phyloP scores from a whole-genome alignment of 768 basidiomycete species.

The Arthromyces matolae region DNA sequence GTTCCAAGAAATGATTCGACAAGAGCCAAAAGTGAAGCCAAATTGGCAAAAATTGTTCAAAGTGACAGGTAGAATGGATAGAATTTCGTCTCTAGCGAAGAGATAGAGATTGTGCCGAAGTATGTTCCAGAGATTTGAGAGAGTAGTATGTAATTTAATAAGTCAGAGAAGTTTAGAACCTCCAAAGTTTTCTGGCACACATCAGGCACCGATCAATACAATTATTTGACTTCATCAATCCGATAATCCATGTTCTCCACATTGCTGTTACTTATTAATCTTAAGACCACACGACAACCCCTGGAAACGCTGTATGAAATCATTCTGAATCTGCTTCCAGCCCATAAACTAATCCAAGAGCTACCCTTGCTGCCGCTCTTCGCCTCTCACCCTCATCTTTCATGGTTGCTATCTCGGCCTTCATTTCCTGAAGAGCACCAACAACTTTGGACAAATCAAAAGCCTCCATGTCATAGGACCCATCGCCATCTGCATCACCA shows the following conservation, averaged over 20 bases:
- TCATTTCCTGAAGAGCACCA: slow-evolving; percentile 61
- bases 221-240: slow-evolving; percentile 1
- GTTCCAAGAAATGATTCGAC: neutral
- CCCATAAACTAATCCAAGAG: slow-evolving; percentile 71
- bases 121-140: too few relatives aligned
- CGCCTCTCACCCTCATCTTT: slow-evolving; percentile 58
- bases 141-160: too few relatives aligned
- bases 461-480: slow-evolving; percentile 33
- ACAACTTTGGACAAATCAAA: slow-evolving; percentile 66
- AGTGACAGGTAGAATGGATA: too few relatives aligned
- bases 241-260: neutral
- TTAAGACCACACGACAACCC: neutral
- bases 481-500: neutral
- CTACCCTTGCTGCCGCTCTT: slow-evolving; percentile 67
- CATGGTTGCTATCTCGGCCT: slow-evolving; percentile 70
- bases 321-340: slow-evolving; percentile 31
- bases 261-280: neutral
- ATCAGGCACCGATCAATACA: slow-evolving; percentile 16
- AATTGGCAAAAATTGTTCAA: neutral
- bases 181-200: too few relatives aligned
- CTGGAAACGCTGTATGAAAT: neutral
- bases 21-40: neutral
- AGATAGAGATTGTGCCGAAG: neutral
- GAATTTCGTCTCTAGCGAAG: too few relatives aligned
- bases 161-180: too few relatives aligned